Evolutionary conservation across 345 rosid genomes (phyloP).

Genomic region (Chamaenerion angustifolium): DNA sequence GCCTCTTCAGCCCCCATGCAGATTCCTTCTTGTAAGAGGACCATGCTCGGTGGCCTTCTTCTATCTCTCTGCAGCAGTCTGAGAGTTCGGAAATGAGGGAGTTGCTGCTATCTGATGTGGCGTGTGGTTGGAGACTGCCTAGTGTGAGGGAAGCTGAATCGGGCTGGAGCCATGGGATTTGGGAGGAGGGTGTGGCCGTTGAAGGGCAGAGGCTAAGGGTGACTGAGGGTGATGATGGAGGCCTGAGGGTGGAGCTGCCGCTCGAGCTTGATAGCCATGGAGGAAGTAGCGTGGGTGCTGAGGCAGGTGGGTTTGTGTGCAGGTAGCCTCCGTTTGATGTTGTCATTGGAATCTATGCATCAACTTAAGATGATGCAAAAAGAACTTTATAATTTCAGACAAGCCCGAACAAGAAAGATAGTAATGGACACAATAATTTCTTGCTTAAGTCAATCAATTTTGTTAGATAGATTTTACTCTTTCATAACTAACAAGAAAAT

Average conservation of each 20-base stretch:
- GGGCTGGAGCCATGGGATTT: conserved; percentile 84
- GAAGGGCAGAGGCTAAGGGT: conserved; percentile 74
- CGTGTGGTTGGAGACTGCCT: conserved; percentile 28
- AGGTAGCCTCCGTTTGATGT: conserved; percentile 59
- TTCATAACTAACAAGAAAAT: too few species aligned
- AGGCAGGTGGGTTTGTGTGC: conserved; percentile 33
- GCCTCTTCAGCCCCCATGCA: background rate
- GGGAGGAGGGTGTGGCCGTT: conserved; percentile 33
- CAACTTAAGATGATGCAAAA: too few species aligned
- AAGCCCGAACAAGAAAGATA: too few species aligned
- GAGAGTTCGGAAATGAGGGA: background rate
- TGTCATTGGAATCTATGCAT: conserved; percentile 31
- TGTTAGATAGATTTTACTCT: too few species aligned
- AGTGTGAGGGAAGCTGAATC: conserved; percentile 38
- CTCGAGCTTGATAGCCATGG: conserved; percentile 79
- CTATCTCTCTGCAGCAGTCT: conserved; percentile 1
- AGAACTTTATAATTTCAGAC: too few species aligned
- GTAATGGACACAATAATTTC: too few species aligned
- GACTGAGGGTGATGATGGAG: conserved; percentile 58
- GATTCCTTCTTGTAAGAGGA: background rate
- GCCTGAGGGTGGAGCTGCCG: conserved; percentile 30
- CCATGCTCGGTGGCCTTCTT: conserved; percentile 2
- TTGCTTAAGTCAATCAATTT: too few species aligned
- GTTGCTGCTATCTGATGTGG: conserved; percentile 30
- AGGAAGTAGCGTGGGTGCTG: conserved; percentile 48